These are phyloP conservation scores for Sordaria brevicollis DNA, from an alignment of 495 filamentous ascomycete species.

Conservation along the genomic window DNA sequence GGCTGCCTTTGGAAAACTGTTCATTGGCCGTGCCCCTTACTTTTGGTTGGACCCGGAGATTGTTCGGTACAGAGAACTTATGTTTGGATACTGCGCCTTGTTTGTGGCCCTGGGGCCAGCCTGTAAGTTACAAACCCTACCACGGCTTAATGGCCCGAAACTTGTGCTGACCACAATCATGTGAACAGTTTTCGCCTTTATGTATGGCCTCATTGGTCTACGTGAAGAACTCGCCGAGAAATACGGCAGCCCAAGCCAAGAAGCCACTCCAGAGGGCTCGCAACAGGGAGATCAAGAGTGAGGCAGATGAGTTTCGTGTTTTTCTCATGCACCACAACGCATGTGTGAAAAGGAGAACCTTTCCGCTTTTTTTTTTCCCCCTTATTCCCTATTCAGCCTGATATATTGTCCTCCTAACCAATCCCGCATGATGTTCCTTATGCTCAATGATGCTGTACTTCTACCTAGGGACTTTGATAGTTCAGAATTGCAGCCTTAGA, in stretches of 20 bases:
- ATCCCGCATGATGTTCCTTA: not conserved
- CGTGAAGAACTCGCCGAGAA: slow-evolving; percentile 28
- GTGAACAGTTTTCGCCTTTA: slow-evolving; percentile 28
- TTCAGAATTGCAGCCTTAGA: no score
- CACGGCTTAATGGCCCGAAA: not conserved
- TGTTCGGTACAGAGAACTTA: slow-evolving; percentile 22
- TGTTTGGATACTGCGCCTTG: slow-evolving; percentile 21
- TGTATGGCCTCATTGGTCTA: slow-evolving; percentile 34
- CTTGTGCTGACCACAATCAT: not conserved
- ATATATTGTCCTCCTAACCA: not conserved
- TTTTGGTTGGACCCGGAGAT: slow-evolving; percentile 38
- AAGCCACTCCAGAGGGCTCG: not conserved
- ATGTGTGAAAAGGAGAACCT: not conserved
- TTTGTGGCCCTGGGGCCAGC: slow-evolving; percentile 25
- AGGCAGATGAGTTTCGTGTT: not conserved
- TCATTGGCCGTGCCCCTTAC: slow-evolving; percentile 36
- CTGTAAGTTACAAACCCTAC: slow-evolving; percentile 19
- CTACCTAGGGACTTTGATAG: not conserved
- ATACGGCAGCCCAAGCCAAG: slow-evolving; percentile 1
- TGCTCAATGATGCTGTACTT: not conserved
- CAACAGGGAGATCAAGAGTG: not conserved
- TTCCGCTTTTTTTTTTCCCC: not conserved
- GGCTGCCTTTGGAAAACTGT: slow-evolving; percentile 34
- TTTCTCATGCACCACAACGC: no score
- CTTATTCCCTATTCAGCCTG: not conserved